A percentile compares a stretch with the other conserved stretches of the same genome.
Evolutionary conservation across 2,329 filamentous ascomycete species (phyloP).

Genomic region (Lasiodiplodia theobromae): DNA sequence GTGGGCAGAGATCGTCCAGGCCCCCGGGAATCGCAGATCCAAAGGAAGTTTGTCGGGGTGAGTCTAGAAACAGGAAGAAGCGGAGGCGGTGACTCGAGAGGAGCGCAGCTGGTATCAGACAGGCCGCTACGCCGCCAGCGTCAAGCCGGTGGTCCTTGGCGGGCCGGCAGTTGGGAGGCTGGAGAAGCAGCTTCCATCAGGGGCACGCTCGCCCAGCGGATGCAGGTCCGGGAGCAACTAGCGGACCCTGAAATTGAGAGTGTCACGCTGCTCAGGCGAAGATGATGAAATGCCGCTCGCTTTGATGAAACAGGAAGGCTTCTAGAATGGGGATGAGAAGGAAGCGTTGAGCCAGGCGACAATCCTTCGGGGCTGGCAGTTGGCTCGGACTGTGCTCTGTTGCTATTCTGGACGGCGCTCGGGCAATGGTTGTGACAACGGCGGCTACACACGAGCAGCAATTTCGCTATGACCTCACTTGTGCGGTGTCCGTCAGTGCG

Average conservation of each 20-base stretch:
- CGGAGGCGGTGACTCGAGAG: constrained; percentile 7
- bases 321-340: constrained; percentile 12
- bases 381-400: constrained; percentile 11
- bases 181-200: background rate
- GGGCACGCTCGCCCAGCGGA: constrained; percentile 3
- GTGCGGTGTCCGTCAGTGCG: constrained; percentile 5
- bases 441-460: constrained; percentile 15
- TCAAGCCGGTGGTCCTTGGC: background rate
- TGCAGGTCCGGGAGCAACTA: background rate
- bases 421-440: background rate
- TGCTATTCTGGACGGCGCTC: constrained; percentile 24
- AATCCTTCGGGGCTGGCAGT: constrained; percentile 7
- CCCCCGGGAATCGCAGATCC: constrained; percentile 16
- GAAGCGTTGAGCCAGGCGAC: constrained; percentile 15
- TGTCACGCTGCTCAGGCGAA: background rate
- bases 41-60: constrained; percentile 14
- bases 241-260: background rate
- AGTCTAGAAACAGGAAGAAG: background rate
- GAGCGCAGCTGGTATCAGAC: background rate
- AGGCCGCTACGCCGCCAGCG: background rate
- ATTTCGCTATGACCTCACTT: constrained; percentile 25
- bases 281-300: constrained; percentile 4
- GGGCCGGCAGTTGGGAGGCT: constrained; percentile 2
- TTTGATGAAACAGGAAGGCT: constrained; percentile 9
- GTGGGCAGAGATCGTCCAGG: constrained; percentile 2